Evolutionary conservation across 306 rosid genomes (phyloP).

Genomic region (Dalbergia cultrata): DNA sequence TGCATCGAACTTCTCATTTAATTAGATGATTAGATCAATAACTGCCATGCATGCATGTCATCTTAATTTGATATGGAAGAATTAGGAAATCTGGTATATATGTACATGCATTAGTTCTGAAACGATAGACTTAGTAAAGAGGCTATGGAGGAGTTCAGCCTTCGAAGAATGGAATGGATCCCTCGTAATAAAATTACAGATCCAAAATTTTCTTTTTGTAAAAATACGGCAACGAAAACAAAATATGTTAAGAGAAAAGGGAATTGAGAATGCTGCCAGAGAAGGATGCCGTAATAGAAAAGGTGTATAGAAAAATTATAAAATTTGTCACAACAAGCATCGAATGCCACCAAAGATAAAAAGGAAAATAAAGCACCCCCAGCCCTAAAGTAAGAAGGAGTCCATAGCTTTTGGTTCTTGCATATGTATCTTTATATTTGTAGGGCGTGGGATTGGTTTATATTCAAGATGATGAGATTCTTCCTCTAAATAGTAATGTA

Average conservation of each 20-base stretch:
- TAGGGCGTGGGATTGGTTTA: not conserved
- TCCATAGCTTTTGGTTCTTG: no score
- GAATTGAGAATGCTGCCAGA: not conserved
- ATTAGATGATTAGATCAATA: not conserved
- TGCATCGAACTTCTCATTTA: not conserved
- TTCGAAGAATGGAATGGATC: not conserved
- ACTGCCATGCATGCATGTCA: not conserved
- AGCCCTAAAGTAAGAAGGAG: no score
- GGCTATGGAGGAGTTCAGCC: no score
- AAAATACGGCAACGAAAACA: not conserved
- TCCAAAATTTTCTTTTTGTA: no score
- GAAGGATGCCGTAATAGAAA: no score
- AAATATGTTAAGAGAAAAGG: not conserved
- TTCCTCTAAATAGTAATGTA: not conserved
- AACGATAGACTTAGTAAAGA: no score
- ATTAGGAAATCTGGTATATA: not conserved
- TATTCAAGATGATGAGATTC: not conserved
- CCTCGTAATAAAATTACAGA: not conserved
- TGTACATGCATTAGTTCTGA: not conserved
- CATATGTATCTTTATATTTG: not conserved
- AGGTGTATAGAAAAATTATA: not conserved
- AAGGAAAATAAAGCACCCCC: not conserved
- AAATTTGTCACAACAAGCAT: not conserved
- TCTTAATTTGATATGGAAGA: no score
- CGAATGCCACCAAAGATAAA: not conserved